These are phyloP conservation scores for Amesomyces nigricolor DNA, from an alignment of 2,329 filamentous ascomycete genomes.

Conservation along the genomic window DNA sequence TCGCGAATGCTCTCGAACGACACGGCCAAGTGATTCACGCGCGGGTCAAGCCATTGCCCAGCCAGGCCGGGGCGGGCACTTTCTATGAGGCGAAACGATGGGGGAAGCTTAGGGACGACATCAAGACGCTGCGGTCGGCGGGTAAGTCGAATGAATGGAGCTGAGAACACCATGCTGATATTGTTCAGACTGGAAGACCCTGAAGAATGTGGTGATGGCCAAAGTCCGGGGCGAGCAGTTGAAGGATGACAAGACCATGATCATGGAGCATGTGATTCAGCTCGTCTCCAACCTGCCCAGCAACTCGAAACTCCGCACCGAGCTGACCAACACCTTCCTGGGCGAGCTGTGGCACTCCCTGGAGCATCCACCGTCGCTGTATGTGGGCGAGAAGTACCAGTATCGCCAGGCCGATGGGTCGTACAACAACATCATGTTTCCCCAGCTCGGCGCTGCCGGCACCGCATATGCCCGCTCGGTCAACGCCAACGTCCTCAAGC, in stretches of 20 bases:
- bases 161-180: neutral
- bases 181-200: slow-evolving; percentile 54
- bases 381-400: slow-evolving; percentile 54
- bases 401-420: slow-evolving; percentile 68
- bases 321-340: slow-evolving; percentile 63
- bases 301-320: slow-evolving; percentile 54
- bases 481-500: slow-evolving; percentile 51
- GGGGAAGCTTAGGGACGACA: slow-evolving; percentile 49
- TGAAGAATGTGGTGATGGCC: slow-evolving; percentile 54
- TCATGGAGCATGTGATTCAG: slow-evolving; percentile 69
- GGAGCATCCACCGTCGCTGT: slow-evolving; percentile 66
- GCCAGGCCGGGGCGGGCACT: slow-evolving; percentile 56
- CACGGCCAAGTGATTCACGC: slow-evolving; percentile 38
- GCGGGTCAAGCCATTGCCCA: slow-evolving; percentile 57
- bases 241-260: slow-evolving; percentile 69
- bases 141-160: slow-evolving; percentile 31
- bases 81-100: slow-evolving; percentile 46
- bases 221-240: slow-evolving; percentile 59
- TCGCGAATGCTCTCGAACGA: slow-evolving; percentile 32
- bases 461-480: slow-evolving; percentile 62
- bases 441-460: slow-evolving; percentile 60
- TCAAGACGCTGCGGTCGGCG: slow-evolving; percentile 48
- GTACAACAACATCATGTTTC: slow-evolving; percentile 63
- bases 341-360: slow-evolving; percentile 65
- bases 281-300: slow-evolving; percentile 60